These are phyloP conservation scores for Stagonosporopsis vannaccii DNA, from an alignment of 2,329 filamentous ascomycete species.

Conservation along the genomic window DNA sequence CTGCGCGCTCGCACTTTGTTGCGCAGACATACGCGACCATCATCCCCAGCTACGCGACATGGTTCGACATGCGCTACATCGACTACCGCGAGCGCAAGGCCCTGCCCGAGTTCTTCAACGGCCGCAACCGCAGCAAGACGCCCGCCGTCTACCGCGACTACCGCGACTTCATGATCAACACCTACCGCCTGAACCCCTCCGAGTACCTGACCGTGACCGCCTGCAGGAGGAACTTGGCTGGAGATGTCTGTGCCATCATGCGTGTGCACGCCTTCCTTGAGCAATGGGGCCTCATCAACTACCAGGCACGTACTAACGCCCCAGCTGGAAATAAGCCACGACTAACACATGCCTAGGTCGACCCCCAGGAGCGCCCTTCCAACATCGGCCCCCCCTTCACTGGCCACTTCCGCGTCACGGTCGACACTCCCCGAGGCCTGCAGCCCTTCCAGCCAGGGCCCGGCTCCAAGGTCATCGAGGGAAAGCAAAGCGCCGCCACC, in stretches of 20 bases:
- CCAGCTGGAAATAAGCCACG: background rate
- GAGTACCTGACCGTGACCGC: conserved; percentile 98
- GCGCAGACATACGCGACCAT: conserved; percentile 95
- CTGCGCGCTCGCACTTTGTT: conserved; percentile 89
- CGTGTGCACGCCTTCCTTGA: conserved; percentile 96
- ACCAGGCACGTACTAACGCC: conserved; percentile 72
- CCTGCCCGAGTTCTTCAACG: conserved; percentile 98
- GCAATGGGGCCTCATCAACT: conserved; percentile 99
- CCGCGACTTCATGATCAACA: conserved; percentile 99
- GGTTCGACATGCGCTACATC: conserved; percentile 97
- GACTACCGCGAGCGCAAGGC: conserved; percentile 93
- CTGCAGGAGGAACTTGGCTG: conserved; percentile 91
- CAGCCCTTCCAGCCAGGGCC: conserved; percentile 94
- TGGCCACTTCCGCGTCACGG: conserved; percentile 94
- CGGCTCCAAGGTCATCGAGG: conserved; percentile 67
- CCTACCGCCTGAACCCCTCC: conserved; percentile 91
- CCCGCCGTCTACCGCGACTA: conserved; percentile 98
- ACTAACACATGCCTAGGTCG: conserved; percentile 69
- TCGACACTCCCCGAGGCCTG: conserved; percentile 91
- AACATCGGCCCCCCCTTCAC: conserved; percentile 97
- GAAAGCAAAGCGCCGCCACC: conserved; percentile 70
- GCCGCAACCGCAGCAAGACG: conserved; percentile 96
- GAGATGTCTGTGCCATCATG: conserved; percentile 99
- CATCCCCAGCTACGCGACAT: conserved; percentile 94
- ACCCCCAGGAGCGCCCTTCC: conserved; percentile 92